These are phyloP conservation scores for Rachicladosporium sp. DNA, from an alignment of 2,329 filamentous ascomycete species.

Conservation along the genomic window DNA sequence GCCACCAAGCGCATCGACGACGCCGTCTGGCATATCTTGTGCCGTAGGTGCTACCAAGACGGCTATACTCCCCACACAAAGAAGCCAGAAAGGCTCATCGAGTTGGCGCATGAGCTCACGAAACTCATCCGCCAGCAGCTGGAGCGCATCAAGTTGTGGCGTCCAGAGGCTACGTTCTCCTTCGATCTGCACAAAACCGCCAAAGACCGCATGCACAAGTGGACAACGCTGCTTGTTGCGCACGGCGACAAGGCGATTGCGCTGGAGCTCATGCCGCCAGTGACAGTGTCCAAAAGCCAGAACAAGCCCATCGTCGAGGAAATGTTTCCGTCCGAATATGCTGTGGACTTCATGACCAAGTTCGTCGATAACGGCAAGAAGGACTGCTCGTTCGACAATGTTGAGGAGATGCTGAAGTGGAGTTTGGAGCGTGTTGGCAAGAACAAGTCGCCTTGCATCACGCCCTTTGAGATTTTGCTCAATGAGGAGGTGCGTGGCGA, in stretches of 20 bases:
- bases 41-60: slow-evolving; percentile 74
- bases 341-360: slow-evolving; percentile 11
- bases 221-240: slow-evolving; percentile 11
- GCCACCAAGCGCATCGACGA: slow-evolving; percentile 59
- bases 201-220: slow-evolving; percentile 12
- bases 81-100: slow-evolving; percentile 1
- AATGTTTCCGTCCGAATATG: slow-evolving; percentile 9
- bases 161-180: slow-evolving; percentile 18
- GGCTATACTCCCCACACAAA: slow-evolving; percentile 3
- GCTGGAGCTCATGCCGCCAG: slow-evolving; percentile 5
- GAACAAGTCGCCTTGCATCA: slow-evolving; percentile 13
- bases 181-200: slow-evolving; percentile 17
- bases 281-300: slow-evolving; percentile 7
- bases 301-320: slow-evolving; percentile 11
- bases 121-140: slow-evolving; percentile 15
- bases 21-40: slow-evolving; percentile 62
- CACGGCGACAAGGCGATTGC: slow-evolving; percentile 10
- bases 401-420: slow-evolving; percentile 14
- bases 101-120: slow-evolving; percentile 5
- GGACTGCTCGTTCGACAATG: slow-evolving; percentile 10
- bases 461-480: slow-evolving; percentile 22
- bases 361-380: slow-evolving; percentile 8
- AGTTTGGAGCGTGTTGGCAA: slow-evolving; percentile 10
- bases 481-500: slow-evolving; percentile 10
- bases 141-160: slow-evolving; percentile 18